Conservation (phyloP, 2,329 filamentous ascomycete species). For the Tolypocladium guangdongense region DNA sequence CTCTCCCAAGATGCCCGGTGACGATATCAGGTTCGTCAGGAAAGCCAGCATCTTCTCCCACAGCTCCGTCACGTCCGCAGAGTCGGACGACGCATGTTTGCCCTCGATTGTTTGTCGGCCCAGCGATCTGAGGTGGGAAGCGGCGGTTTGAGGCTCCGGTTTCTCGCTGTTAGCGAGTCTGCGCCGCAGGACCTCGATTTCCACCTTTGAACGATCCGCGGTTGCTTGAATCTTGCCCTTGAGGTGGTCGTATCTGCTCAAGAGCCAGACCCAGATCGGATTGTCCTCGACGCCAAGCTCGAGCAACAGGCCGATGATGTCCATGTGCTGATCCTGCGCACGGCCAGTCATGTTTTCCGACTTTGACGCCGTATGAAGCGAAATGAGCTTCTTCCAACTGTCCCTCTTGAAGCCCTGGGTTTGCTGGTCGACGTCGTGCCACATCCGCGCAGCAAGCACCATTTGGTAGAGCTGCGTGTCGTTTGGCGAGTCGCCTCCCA, state of each 20-base stretch:
- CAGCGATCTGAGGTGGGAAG: conserved; percentile 65
- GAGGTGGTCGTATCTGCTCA: conserved; percentile 79
- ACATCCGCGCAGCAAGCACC: conserved; percentile 83
- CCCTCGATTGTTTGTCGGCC: conserved; percentile 55
- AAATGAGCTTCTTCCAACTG: conserved; percentile 71
- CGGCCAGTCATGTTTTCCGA: conserved; percentile 36
- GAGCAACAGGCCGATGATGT: conserved; percentile 78
- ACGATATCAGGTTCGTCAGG: conserved; percentile 61
- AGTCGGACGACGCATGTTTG: conserved; percentile 58
- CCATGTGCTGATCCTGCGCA: conserved; percentile 76
- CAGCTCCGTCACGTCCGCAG: conserved; percentile 69
- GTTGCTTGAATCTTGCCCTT: conserved; percentile 73
- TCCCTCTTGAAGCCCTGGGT: conserved; percentile 81
- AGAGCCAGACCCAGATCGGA: conserved; percentile 91
- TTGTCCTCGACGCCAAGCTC: conserved; percentile 93
- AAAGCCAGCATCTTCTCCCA: conserved; percentile 84
- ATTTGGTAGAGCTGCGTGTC: conserved; percentile 80
- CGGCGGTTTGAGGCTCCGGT: conserved; percentile 57
- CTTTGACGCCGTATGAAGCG: conserved; percentile 48
- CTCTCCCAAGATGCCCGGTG: conserved; percentile 75
- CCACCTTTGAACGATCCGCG: conserved; percentile 77
- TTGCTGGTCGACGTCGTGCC: conserved; percentile 84
- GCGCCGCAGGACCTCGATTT: conserved; percentile 83
- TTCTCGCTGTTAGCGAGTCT: conserved; percentile 65
- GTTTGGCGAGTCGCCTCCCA: conserved; percentile 46